Percentiles rank a stretch among this genome's conserved stretches.
phyloP scores from a whole-genome alignment of 805 yeast genomes.

The Kodamaea sagamina region DNA sequence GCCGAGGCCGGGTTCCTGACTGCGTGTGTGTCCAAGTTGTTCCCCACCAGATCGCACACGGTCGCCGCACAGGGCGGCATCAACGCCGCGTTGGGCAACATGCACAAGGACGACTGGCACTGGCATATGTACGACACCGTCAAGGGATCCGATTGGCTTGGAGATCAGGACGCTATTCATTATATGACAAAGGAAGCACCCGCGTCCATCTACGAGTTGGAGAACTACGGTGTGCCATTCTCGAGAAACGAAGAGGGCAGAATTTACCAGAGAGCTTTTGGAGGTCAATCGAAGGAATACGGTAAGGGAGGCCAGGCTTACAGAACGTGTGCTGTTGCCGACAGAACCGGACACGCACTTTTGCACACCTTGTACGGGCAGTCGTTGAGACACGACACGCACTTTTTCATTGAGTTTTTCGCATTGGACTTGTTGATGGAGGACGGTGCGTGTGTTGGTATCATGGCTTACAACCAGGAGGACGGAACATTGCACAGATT shows the following conservation, averaged over 20 bases:
- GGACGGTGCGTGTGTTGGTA: constrained; percentile 95
- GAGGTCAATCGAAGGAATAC: constrained; percentile 93
- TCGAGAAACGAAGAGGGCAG: constrained; percentile 96
- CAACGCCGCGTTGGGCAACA: constrained; percentile 97
- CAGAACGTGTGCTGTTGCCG: constrained; percentile 99
- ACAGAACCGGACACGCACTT: constrained; percentile 97
- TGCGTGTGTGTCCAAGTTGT: constrained; percentile 94
- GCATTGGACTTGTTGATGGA: constrained; percentile 94
- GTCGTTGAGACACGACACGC: constrained; percentile 94
- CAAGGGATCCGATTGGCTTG: constrained; percentile 99
- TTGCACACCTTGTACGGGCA: constrained; percentile 96
- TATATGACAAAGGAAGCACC: constrained; percentile 99
- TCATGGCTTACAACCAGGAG: constrained; percentile 96
- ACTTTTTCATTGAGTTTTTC: constrained; percentile 95
- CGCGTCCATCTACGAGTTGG: constrained; percentile 90
- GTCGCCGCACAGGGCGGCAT: constrained; percentile 99
- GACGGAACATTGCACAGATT: constrained; percentile 98
- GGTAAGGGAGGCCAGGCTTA: constrained; percentile 99
- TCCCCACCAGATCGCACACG: constrained; percentile 98
- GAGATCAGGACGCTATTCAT: constrained; percentile 98
- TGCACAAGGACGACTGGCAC: constrained; percentile 98
- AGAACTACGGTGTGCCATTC: constrained; percentile 98
- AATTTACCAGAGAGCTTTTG: constrained; percentile 98
- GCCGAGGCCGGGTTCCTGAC: constrained; percentile 97
- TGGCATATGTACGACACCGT: constrained; percentile 99